phyloP scores from a whole-genome alignment of 345 rosid genomes.

The Ceriops zippeliana region DNA sequence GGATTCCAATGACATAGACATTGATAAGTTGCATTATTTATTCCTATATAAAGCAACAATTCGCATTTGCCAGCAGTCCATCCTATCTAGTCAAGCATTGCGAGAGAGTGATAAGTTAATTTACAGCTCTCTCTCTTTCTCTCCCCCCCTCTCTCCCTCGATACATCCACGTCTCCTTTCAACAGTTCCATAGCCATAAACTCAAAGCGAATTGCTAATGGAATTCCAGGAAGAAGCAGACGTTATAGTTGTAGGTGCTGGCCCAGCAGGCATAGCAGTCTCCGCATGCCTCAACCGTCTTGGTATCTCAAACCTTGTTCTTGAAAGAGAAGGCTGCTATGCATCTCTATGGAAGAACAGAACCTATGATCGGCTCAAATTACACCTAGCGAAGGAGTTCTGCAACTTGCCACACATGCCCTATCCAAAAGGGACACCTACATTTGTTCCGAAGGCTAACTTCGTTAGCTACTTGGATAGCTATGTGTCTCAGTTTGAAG shows the following conservation, averaged over 20 bases:
- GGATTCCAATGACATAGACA: too few relatives aligned
- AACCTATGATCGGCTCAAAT: constrained; percentile 21
- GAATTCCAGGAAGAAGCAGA: constrained; percentile 2
- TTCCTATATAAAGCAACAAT: too few relatives aligned
- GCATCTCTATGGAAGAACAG: constrained; percentile 24
- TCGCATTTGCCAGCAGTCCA: too few relatives aligned
- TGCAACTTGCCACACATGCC: constrained; percentile 25
- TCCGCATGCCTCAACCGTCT: constrained; percentile 15
- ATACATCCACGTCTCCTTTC: too few relatives aligned
- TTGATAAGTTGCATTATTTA: too few relatives aligned
- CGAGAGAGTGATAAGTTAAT: too few relatives aligned
- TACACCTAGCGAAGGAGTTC: constrained; percentile 22
- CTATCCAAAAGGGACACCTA: background rate
- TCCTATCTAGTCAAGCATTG: too few relatives aligned
- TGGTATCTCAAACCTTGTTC: constrained; percentile 8
- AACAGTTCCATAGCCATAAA: background rate
- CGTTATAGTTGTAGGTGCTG: constrained; percentile 20
- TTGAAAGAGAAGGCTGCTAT: constrained; percentile 22
- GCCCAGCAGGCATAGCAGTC: constrained; percentile 26
- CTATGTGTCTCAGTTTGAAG: constrained; percentile 14
- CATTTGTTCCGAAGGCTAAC: constrained; percentile 5
- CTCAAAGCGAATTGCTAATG: too few relatives aligned
- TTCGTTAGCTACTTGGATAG: constrained; percentile 20
- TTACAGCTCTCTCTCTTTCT: too few relatives aligned
- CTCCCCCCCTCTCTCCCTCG: too few relatives aligned